phyloP scores from a whole-genome alignment of 768 basidiomycete species.

The Sporobolomyces phaffii region DNA sequence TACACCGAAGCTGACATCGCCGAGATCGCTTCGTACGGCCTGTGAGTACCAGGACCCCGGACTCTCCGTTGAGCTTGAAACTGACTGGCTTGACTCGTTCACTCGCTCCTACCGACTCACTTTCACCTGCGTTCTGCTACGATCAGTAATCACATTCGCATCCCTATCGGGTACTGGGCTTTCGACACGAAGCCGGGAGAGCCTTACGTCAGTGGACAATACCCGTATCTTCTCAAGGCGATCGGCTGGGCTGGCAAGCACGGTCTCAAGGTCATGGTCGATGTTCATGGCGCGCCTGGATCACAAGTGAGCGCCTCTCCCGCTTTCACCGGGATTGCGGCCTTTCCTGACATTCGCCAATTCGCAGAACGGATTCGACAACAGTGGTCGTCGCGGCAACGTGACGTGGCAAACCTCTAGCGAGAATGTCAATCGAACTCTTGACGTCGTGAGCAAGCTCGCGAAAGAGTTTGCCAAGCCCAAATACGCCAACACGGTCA shows the following conservation, averaged over 20 bases:
- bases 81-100: too few species aligned
- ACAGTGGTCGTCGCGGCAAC: conserved; percentile 14
- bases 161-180: conserved; percentile 43
- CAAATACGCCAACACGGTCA: conserved; percentile 9
- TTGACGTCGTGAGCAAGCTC: conserved; percentile 11
- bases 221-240: conserved; percentile 26
- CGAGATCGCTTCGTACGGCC: conserved; percentile 13
- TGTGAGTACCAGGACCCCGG: background rate
- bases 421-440: conserved; percentile 18
- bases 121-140: too few species aligned
- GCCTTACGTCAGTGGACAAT: conserved; percentile 29
- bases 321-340: background rate
- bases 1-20: conserved; percentile 47
- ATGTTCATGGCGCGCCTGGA: conserved; percentile 34
- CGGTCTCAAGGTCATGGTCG: conserved; percentile 29
- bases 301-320: background rate
- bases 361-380: conserved; percentile 37
- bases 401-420: conserved; percentile 18
- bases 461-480: conserved; percentile 24
- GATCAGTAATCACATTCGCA: conserved; percentile 40
- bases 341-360: too few species aligned
- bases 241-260: conserved; percentile 28
- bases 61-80: too few species aligned
- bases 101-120: too few species aligned
- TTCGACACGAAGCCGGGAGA: conserved; percentile 31